Evolutionary conservation across 2,329 filamentous ascomycete genomes (phyloP).

Genomic region (Rhexocercosporidium sp.): DNA sequence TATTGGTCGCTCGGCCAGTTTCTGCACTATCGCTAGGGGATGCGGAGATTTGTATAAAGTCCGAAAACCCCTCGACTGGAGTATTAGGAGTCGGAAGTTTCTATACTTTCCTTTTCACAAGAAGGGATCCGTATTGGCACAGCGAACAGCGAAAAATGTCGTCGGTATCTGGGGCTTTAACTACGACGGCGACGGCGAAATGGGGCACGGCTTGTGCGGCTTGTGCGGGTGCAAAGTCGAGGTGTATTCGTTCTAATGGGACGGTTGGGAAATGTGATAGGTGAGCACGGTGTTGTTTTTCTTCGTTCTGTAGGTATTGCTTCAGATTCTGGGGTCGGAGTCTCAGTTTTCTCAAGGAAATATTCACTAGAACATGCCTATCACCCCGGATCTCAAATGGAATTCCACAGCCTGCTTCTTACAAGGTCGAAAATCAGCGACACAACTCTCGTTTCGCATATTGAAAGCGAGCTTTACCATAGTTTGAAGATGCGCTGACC

Average conservation of each 20-base stretch:
- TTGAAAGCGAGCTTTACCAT: not conserved
- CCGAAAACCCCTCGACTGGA: not conserved
- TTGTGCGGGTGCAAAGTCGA: conserved; percentile 3
- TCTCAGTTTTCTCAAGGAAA: no score
- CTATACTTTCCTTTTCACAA: not conserved
- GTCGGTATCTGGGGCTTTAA: not conserved
- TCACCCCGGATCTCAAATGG: not conserved
- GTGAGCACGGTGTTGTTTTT: not conserved
- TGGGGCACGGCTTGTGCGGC: conserved; percentile 1
- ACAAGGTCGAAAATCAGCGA: not conserved
- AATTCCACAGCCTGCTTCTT: not conserved
- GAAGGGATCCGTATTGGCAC: no score
- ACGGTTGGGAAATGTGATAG: not conserved
- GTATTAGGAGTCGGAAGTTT: not conserved
- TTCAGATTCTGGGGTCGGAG: not conserved
- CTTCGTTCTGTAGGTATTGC: no score
- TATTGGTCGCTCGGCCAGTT: not conserved
- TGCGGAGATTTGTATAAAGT: not conserved
- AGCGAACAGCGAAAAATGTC: not conserved
- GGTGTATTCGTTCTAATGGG: not conserved
- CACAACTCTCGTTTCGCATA: not conserved
- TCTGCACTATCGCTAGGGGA: not conserved
- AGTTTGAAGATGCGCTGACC: not conserved
- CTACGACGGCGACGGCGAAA: not conserved
- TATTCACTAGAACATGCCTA: no score